A percentile compares a stretch with the other conserved stretches of the same genome.
Evolutionary conservation across 805 yeast species (phyloP).

Genomic region (Candida chauliodis): DNA sequence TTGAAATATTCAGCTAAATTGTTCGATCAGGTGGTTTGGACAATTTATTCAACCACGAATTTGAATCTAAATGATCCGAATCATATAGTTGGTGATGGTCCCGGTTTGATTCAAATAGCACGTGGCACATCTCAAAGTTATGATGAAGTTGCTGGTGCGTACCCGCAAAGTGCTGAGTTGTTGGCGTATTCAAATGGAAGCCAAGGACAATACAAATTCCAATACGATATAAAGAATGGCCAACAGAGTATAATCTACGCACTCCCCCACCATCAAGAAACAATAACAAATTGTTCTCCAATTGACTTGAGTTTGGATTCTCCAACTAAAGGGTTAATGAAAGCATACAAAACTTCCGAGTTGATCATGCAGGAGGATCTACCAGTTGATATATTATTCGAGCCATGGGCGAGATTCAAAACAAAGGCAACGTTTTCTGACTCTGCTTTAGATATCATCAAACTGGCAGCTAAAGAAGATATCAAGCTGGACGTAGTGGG

Average conservation of each 20-base stretch:
- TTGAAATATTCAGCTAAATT: constrained; percentile 52
- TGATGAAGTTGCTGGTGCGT: constrained; percentile 33
- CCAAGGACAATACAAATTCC: constrained; percentile 26
- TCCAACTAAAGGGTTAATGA: constrained; percentile 48
- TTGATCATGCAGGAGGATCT: constrained; percentile 41
- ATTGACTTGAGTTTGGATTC: constrained; percentile 42
- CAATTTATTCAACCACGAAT: constrained; percentile 44
- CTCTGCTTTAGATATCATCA: constrained; percentile 33
- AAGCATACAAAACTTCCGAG: constrained; percentile 37
- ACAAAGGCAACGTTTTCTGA: constrained; percentile 29
- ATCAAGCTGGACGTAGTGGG: constrained; percentile 50
- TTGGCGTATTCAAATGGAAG: constrained; percentile 16
- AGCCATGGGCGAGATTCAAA: constrained; percentile 56
- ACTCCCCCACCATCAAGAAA: constrained; percentile 48
- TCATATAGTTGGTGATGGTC: constrained; percentile 28
- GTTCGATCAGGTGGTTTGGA: constrained; percentile 62
- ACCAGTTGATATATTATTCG: constrained; percentile 41
- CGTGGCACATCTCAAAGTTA: constrained; percentile 39
- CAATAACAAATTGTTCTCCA: constrained; percentile 18
- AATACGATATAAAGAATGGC: constrained; percentile 20
- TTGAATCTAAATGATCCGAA: constrained; percentile 33
- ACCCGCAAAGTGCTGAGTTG: constrained; percentile 20
- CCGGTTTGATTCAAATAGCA: constrained; percentile 52
- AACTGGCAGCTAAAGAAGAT: constrained; percentile 50
- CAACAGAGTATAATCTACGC: constrained; percentile 43